These are phyloP conservation scores for Obelidium mucronatum DNA, from an alignment of 192 early-diverging fungal genomes.

Conservation along the genomic window DNA sequence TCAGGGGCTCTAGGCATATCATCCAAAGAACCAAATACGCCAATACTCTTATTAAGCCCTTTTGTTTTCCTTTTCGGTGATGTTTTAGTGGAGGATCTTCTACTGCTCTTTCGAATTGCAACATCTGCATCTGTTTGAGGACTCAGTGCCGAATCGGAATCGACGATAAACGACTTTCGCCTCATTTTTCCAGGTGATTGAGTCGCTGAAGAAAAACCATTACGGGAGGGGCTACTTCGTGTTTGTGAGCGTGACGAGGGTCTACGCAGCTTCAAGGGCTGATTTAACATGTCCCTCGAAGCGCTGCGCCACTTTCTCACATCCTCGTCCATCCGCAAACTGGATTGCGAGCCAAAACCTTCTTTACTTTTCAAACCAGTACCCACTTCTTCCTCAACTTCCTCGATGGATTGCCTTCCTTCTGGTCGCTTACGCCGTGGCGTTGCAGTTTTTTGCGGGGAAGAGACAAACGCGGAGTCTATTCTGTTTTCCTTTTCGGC, in stretches of 20 bases:
- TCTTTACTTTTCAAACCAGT: not conserved
- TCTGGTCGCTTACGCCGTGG: not conserved
- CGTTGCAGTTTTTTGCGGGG: not conserved
- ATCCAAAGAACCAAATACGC: conserved; percentile 25
- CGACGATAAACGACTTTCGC: conserved; percentile 3
- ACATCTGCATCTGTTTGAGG: not conserved
- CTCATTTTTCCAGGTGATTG: not conserved
- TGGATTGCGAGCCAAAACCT: conserved; percentile 19
- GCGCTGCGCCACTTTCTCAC: conserved; percentile 23
- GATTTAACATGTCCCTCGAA: not conserved
- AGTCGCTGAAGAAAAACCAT: not conserved
- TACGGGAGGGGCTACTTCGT: not conserved
- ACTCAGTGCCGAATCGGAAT: conserved; percentile 4
- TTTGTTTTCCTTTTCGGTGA: conserved; percentile 17
- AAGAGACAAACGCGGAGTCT: not conserved
- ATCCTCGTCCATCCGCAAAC: conserved; percentile 10
- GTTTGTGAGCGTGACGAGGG: conserved; percentile 8
- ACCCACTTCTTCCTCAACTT: not conserved
- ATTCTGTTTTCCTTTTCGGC: not conserved
- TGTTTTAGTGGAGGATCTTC: no score
- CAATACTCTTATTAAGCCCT: not conserved
- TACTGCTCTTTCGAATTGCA: not conserved
- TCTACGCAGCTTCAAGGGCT: conserved; percentile 1
- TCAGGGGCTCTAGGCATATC: conserved; percentile 20
- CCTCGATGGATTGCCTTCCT: not conserved